phyloP scores from a whole-genome alignment of 768 basidiomycete genomes.

The Megacollybia marginata region DNA sequence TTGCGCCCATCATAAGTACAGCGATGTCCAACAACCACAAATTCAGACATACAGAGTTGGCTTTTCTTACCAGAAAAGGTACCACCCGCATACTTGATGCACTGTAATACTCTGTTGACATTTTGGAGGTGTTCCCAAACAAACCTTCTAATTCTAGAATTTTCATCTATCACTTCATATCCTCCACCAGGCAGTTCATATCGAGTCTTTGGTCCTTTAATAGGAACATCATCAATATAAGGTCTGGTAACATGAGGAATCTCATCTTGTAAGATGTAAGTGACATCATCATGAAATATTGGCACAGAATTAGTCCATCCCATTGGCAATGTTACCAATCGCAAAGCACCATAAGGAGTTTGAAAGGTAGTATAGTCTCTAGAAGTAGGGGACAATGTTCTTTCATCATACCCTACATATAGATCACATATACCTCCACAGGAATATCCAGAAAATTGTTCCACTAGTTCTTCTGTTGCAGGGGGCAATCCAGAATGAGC shows the following conservation, averaged over 20 bases:
- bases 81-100: conserved; percentile 12
- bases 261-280: conserved; percentile 16
- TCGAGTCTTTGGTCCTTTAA: conserved; percentile 14
- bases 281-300: conserved; percentile 23
- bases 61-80: conserved; percentile 22
- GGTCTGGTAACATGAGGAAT: no score
- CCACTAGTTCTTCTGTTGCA: conserved; percentile 4
- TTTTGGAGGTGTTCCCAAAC: conserved; percentile 19
- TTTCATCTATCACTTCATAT: conserved; percentile 17
- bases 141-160: conserved; percentile 16
- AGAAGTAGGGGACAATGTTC: conserved; percentile 13
- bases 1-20: conserved; percentile 18
- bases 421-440: conserved; percentile 15
- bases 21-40: conserved; percentile 21
- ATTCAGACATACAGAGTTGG: conserved; percentile 11
- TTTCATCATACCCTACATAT: conserved; percentile 21
- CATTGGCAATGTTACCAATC: conserved; percentile 19
- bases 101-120: conserved; percentile 15
- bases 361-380: conserved; percentile 25
- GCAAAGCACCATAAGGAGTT: conserved; percentile 14
- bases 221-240: conserved; percentile 21
- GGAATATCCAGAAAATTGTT: conserved; percentile 6
- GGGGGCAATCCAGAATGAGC: conserved; percentile 13
- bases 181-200: conserved; percentile 11
- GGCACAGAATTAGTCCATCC: conserved; percentile 23